Conservation (phyloP, 768 basidiomycete genomes). For the Ramaria sp. region DNA sequence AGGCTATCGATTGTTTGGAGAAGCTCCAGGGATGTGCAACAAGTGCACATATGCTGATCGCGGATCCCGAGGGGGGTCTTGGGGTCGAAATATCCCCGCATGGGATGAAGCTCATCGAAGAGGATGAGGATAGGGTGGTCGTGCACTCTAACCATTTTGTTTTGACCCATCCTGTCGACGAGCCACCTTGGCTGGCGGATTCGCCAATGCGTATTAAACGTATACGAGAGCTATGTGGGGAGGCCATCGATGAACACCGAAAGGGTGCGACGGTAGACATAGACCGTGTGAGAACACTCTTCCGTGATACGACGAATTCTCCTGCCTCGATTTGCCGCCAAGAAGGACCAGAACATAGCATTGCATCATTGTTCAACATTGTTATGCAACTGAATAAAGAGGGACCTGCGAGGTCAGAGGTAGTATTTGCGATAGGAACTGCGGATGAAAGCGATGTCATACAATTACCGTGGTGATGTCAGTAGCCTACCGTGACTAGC, state of each 20-base stretch:
- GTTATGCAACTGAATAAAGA: slow-evolving; percentile 22
- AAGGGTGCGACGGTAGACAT: slow-evolving; percentile 12
- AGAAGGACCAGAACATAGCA: slow-evolving; percentile 15
- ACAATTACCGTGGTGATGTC: not conserved
- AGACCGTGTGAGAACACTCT: slow-evolving; percentile 15
- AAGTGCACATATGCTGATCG: slow-evolving; percentile 25
- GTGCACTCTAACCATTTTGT: slow-evolving; percentile 29
- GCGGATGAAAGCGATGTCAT: not conserved
- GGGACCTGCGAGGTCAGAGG: slow-evolving; percentile 20
- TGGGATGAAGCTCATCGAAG: slow-evolving; percentile 17
- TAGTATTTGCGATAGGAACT: slow-evolving; percentile 20
- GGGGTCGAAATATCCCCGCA: slow-evolving; percentile 23
- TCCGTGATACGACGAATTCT: slow-evolving; percentile 20
- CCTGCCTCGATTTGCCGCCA: slow-evolving; percentile 24
- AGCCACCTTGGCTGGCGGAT: slow-evolving; percentile 22
- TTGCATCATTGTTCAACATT: slow-evolving; percentile 26
- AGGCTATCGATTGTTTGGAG: slow-evolving; percentile 19
- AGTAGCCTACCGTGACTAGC: too few relatives aligned
- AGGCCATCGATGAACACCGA: slow-evolving; percentile 14
- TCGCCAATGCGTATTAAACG: slow-evolving; percentile 21
- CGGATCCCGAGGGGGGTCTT: slow-evolving; percentile 18
- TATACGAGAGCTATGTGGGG: slow-evolving; percentile 16
- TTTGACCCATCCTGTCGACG: slow-evolving; percentile 20
- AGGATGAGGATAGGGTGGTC: slow-evolving; percentile 19
- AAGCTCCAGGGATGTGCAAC: slow-evolving; percentile 23